Percentiles rank a stretch among this genome's conserved stretches.
phyloP scores from a whole-genome alignment of 176 grass and related monocot species.

The Aegilops bicornis region DNA sequence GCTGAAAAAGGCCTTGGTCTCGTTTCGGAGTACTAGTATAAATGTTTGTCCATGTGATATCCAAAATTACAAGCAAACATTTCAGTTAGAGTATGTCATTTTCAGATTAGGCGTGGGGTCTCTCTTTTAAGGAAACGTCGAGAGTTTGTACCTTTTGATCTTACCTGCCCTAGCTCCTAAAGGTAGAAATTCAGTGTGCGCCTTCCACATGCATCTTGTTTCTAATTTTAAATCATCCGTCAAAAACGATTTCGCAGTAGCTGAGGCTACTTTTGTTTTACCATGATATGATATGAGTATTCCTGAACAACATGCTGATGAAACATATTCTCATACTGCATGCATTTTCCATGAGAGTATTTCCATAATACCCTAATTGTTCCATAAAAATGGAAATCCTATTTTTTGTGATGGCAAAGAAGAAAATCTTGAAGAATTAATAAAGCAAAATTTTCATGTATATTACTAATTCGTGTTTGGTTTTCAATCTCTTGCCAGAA shows the following conservation, averaged over 20 bases:
- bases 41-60: neutral
- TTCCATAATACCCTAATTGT: neutral
- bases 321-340: neutral
- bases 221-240: neutral
- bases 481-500: too few species aligned
- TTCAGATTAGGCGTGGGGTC: neutral
- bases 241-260: neutral
- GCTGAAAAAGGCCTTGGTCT: neutral
- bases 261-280: neutral
- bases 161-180: neutral
- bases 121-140: too few species aligned
- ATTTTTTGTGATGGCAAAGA: too few species aligned
- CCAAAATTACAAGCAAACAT: neutral
- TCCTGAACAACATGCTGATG: neutral
- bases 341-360: neutral
- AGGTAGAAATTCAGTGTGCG: conserved; percentile 2
- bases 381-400: neutral
- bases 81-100: neutral
- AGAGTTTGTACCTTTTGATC: neutral
- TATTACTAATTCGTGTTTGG: neutral
- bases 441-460: neutral
- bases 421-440: neutral
- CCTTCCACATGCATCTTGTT: neutral
- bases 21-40: neutral
- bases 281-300: neutral